Conservation (phyloP, 345 rosid genomes). For the Boechera divaricarpa region DNA sequence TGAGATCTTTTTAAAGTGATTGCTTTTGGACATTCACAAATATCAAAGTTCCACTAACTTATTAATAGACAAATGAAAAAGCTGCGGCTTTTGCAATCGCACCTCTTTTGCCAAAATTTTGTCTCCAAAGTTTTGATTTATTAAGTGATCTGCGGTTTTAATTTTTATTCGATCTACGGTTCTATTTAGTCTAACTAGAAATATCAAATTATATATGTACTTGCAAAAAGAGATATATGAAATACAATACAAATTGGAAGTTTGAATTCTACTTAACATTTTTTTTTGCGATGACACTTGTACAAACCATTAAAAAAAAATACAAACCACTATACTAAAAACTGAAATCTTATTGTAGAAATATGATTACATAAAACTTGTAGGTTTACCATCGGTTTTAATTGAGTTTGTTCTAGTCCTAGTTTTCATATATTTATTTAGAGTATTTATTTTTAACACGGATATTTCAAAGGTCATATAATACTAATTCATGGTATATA, state of each 20-base stretch:
- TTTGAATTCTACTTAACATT: not conserved
- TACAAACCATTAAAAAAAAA: too few relatives aligned
- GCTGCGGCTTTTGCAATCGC: slow-evolving; percentile 26
- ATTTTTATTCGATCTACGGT: not conserved
- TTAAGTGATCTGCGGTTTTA: not conserved
- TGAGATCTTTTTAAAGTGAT: slow-evolving; percentile 26
- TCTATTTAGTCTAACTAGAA: not conserved
- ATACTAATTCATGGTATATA: too few relatives aligned
- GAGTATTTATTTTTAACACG: not conserved
- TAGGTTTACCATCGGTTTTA: too few relatives aligned
- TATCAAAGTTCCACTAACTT: slow-evolving; percentile 33
- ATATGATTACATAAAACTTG: not conserved
- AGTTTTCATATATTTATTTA: not conserved
- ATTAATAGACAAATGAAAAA: slow-evolving; percentile 21
- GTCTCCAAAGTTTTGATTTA: not conserved
- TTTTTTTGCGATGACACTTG: not conserved
- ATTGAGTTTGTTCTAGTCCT: not conserved
- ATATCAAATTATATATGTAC: not conserved
- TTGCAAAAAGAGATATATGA: not conserved
- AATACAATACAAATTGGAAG: not conserved
- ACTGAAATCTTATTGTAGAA: too few relatives aligned
- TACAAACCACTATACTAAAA: too few relatives aligned
- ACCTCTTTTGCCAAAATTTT: not conserved
- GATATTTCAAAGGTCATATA: too few relatives aligned
- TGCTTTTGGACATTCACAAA: slow-evolving; percentile 24